Base-by-base conservation (phyloP, 106 monocot genomes). In the Alisma plantagoaquatica region DNA sequence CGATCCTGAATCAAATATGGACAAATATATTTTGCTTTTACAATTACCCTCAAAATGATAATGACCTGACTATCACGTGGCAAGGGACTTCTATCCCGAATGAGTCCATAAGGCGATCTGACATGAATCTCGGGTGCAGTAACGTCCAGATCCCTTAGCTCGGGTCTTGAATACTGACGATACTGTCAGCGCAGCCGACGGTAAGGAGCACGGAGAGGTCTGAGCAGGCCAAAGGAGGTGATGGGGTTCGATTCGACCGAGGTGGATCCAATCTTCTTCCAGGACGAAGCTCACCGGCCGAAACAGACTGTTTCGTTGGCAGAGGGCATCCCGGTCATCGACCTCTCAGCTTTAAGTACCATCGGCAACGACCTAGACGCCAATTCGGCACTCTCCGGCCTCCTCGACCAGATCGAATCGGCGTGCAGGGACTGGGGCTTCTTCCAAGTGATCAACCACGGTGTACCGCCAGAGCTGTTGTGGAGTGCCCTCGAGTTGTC, bases 361-460 rank as follows among this genome's bases (percentile, higher is more conserved):
- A n/a, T n/a, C n/a, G n/a, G n/a, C n/a, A n/a, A n/a, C n/a, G n/a
- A n/a, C n/a, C n/a, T n/a, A n/a, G n/a, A n/a, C n/a, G n/a, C n/a
- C n/a, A n/a, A n/a, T n/a, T n/a, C n/a, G n/a, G n/a, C 1, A 32
- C 29, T 23, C 67, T 79, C 2, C 16, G 51, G 19, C 29, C 51
- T 22, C 24, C 8, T 10, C 16, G 1, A 2, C 26, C 26, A 2
- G 27, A 27, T 87, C 7, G 72, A 59, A 20, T 59, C 41, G 16
- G 78, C 78, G 3, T 75, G 78, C 68, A 60, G 49, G 23, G 69
- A 62, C 2, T 87, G 78, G 81, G 87, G 87, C 0, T 78, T 87
- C 69, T 87, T 87, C 70, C 78, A 78, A 57, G 78, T 78, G 60
- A 32, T 70, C 53, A 75, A 78, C 63, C 87, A 82, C 44, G 87